phyloP scores from a whole-genome alignment of 2,329 filamentous ascomycete species.

The Sporothrix pseudoabietina region DNA sequence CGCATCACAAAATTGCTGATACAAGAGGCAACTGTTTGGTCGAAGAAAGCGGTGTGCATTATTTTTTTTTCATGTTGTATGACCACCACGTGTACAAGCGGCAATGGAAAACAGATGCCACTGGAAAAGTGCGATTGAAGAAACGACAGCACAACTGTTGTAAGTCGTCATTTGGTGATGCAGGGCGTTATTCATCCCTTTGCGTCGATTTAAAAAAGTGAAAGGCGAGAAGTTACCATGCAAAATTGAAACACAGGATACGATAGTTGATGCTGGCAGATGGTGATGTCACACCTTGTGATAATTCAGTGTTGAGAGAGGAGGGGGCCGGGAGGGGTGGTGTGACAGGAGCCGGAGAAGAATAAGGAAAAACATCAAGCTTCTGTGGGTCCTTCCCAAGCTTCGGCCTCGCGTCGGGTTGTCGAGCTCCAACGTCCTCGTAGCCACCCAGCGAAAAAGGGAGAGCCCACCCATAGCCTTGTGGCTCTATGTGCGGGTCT shows the following conservation, averaged over 20 bases:
- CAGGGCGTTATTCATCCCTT: neutral
- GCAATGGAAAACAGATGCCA: neutral
- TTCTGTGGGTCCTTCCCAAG: neutral
- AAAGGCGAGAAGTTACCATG: neutral
- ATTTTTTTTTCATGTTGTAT: constrained; percentile 4
- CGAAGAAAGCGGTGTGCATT: neutral
- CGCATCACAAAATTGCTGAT: neutral
- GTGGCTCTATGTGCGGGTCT: neutral
- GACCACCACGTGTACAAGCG: constrained; percentile 21
- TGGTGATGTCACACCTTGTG: constrained; percentile 21
- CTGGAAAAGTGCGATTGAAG: neutral
- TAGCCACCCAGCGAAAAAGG: neutral
- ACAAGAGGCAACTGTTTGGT: too few relatives aligned
- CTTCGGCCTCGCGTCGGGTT: constrained; percentile 14
- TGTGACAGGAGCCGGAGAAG: neutral
- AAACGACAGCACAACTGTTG: neutral
- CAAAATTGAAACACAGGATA: neutral
- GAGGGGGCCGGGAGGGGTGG: constrained; percentile 1
- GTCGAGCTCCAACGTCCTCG: neutral
- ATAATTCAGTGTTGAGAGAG: neutral
- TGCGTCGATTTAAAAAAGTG: neutral
- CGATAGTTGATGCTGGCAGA: too few relatives aligned
- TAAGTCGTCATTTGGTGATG: neutral
- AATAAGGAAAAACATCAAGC: neutral
- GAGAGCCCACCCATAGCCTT: constrained; percentile 11